A percentile compares a stretch with the other conserved stretches of the same genome.
Conservation (phyloP, 441 rosid genomes). For the Adansonia rubrostipa region DNA sequence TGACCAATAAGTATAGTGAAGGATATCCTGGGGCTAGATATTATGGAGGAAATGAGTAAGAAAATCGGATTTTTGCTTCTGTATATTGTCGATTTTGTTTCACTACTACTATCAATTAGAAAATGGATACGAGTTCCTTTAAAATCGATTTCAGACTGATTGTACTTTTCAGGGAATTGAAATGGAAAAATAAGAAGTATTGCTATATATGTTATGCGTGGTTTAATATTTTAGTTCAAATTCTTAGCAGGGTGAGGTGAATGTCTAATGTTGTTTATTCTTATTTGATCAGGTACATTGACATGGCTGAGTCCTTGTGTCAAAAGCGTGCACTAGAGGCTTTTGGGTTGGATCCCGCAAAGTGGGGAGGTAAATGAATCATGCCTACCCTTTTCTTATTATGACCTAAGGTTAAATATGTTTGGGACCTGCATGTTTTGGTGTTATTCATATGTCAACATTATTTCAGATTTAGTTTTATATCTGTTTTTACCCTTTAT, state of each 20-base stretch:
- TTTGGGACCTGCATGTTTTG: background rate
- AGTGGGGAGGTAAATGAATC: slow-evolving; percentile 88
- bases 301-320: slow-evolving; percentile 91
- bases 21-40: slow-evolving; percentile 97
- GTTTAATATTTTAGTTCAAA: background rate
- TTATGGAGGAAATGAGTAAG: slow-evolving; percentile 97
- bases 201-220: background rate
- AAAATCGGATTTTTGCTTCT: slow-evolving; percentile 7
- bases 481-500: background rate
- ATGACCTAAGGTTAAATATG: background rate
- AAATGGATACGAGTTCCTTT: background rate
- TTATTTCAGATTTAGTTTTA: background rate
- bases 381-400: background rate
- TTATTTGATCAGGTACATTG: slow-evolving; percentile 72
- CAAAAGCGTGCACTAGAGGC: slow-evolving; percentile 94
- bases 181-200: background rate
- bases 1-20: slow-evolving; percentile 96
- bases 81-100: background rate
- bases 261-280: slow-evolving; percentile 17
- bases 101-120: background rate
- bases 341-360: slow-evolving; percentile 79
- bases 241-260: background rate
- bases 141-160: background rate
- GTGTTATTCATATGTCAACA: background rate
- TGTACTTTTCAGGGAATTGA: background rate